These are phyloP conservation scores for Amphirosellinia nigrospora DNA, from an alignment of 495 filamentous ascomycete species.

Conservation along the genomic window DNA sequence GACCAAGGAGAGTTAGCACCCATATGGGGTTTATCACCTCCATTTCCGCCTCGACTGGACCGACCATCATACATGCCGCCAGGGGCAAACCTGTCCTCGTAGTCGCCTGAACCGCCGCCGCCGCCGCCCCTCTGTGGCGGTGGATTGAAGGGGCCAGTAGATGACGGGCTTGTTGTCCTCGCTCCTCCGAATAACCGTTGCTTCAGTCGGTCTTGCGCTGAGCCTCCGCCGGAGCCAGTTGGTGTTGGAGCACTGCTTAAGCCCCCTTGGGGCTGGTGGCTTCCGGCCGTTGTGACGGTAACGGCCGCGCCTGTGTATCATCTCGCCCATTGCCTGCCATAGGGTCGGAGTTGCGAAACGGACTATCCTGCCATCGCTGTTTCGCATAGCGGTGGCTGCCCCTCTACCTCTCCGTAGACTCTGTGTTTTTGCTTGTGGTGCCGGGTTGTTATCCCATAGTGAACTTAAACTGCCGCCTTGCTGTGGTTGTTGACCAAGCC, in stretches of 20 bases:
- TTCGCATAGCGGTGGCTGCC: constrained; percentile 36
- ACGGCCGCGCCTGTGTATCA: constrained; percentile 58
- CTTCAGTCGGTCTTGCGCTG: constrained; percentile 57
- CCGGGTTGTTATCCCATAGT: constrained; percentile 75
- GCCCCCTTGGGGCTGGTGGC: constrained; percentile 63
- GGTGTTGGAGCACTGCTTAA: constrained; percentile 43
- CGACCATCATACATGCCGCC: constrained; percentile 44
- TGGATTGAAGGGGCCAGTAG: constrained; percentile 45
- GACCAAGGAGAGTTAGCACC: constrained; percentile 56
- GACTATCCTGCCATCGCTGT: constrained; percentile 38
- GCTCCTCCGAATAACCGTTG: constrained; percentile 57
- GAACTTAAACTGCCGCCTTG: constrained; percentile 65
- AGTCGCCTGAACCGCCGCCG: constrained; percentile 42
- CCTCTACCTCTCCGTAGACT: constrained; percentile 59
- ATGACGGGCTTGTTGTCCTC: constrained; percentile 49
- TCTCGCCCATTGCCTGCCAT: constrained; percentile 32
- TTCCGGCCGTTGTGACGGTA: constrained; percentile 76
- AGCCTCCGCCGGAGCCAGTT: constrained; percentile 39
- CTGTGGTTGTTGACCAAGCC: constrained; percentile 45
- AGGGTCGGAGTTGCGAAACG: constrained; percentile 46
- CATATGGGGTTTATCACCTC: constrained; percentile 51
- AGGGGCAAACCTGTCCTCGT: constrained; percentile 54
- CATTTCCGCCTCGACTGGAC: constrained; percentile 31
- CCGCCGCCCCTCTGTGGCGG: constrained; percentile 45
- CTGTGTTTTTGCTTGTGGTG: constrained; percentile 54